These are phyloP conservation scores for Cordyceps fumosorosea DNA, from an alignment of 2,329 filamentous ascomycete genomes.

Conservation along the genomic window DNA sequence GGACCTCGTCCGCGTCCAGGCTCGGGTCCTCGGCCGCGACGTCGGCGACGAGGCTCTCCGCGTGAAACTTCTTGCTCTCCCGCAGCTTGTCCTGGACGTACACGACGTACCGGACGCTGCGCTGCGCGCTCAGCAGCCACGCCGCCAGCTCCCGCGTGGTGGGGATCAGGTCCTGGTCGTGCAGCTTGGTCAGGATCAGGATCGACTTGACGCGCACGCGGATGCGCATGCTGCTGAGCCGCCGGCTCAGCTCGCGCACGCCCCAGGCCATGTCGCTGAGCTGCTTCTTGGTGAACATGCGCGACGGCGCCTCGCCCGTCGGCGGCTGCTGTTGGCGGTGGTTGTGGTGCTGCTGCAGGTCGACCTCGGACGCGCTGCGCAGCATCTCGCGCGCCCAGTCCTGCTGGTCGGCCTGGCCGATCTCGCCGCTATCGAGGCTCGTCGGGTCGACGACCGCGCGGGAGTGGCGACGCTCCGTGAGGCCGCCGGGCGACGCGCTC, in stretches of 20 bases:
- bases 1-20: constrained; percentile 31
- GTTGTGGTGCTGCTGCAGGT: constrained; percentile 21
- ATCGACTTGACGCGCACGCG: constrained; percentile 76
- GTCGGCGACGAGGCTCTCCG: constrained; percentile 59
- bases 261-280: constrained; percentile 96
- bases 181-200: constrained; percentile 86
- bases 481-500: constrained; percentile 16
- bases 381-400: constrained; percentile 46
- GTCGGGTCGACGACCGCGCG: constrained; percentile 32
- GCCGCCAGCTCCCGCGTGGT: constrained; percentile 70
- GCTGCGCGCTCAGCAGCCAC: constrained; percentile 72
- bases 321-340: constrained; percentile 11
- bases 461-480: constrained; percentile 16
- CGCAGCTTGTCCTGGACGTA: constrained; percentile 75
- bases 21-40: constrained; percentile 29
- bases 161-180: constrained; percentile 71
- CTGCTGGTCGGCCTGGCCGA: constrained; percentile 51
- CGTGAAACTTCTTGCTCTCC: constrained; percentile 67
- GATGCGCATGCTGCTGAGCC: constrained; percentile 74
- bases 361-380: constrained; percentile 34
- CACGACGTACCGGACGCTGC: constrained; percentile 64
- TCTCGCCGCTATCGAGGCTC: constrained; percentile 34
- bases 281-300: constrained; percentile 91
- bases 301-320: constrained; percentile 32
- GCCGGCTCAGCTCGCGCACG: constrained; percentile 82